These are phyloP conservation scores for Fusarium buxicola DNA, from an alignment of 2,329 filamentous ascomycete genomes.

Conservation along the genomic window DNA sequence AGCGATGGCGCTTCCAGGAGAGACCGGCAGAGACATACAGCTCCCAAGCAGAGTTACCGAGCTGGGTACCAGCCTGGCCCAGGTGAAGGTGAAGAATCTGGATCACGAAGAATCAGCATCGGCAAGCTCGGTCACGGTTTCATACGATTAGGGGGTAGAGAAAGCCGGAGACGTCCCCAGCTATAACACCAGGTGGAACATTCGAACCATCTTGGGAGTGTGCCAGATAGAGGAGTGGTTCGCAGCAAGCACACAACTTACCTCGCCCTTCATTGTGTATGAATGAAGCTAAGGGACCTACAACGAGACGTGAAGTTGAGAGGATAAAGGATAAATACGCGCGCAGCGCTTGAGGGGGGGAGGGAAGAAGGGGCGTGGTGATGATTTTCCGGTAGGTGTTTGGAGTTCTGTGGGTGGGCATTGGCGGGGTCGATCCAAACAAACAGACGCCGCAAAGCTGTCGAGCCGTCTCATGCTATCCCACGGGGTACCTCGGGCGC, in stretches of 20 bases:
- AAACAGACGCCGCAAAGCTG: constrained; percentile 26
- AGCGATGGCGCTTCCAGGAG: constrained; percentile 9
- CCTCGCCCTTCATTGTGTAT: constrained; percentile 68
- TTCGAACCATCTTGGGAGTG: constrained; percentile 19
- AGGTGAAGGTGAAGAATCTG: constrained; percentile 73
- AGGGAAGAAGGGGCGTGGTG: constrained; percentile 48
- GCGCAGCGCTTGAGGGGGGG: constrained; percentile 51
- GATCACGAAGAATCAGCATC: constrained; percentile 33
- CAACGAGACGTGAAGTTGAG: constrained; percentile 37
- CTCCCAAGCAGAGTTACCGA: constrained; percentile 81
- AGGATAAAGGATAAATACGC: constrained; percentile 47
- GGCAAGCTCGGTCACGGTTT: constrained; percentile 18
- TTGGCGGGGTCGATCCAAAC: constrained; percentile 45
- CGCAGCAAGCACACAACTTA: constrained; percentile 50
- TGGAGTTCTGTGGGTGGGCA: constrained; percentile 47
- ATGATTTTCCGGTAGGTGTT: constrained; percentile 51
- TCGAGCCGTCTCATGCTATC: constrained; percentile 4
- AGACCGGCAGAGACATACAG: constrained; percentile 66
- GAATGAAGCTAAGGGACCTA: constrained; percentile 39
- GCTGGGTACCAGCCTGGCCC: constrained; percentile 78
- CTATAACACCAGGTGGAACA: constrained; percentile 39
- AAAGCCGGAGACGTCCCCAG: constrained; percentile 11
- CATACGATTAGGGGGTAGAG: constrained; percentile 16
- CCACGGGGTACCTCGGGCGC: constrained; percentile 14
- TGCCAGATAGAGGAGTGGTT: constrained; percentile 6